Base-by-base conservation (phyloP, 2,329 filamentous ascomycete genomes). In the Penicillium sp. region DNA sequence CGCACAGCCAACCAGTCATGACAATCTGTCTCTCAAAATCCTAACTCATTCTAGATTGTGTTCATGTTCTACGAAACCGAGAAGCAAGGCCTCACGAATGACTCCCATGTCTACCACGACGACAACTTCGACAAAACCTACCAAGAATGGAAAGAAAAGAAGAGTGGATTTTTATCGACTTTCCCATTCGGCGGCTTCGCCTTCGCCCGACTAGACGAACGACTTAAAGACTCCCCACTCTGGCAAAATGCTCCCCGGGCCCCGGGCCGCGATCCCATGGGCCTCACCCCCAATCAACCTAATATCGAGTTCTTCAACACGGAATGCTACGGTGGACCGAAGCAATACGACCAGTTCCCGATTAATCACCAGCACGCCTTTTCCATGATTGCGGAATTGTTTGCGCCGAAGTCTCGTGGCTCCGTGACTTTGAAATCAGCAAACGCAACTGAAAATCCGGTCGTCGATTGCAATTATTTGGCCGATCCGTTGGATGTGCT, bases 151-250 rank as follows among this genome's bases (percentile, higher is more conserved):
- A 80, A 83, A 66, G 79, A 84, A 29, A 77, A 82, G 47, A 85
- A 85, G 62, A 75, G 76, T 2, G 85, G 86, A 1, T 76, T 84
- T 32, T 72, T 87, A 1, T 83, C 85, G 1, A 81, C 78, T 0
- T 86, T 87, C 61, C 85, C 85, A 9, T 88, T 87, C 49, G 85
- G 85, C 39, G 77, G 78, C 10, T 86, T 87, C 53, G 84, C 80
- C 10, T 88, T 79, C 60, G 81, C 84, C 5, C 79, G 85, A n/a
- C 74, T 88, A 0, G 83, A 86, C 55, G 79, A 85, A 8, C 81
- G 84, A 6, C 77, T 88, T 1, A 71, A 77, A 43, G 75, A 84
- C 59, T 80, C 81, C 1, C 73, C 78, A 3, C 61, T 84, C 6
- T 88, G 85, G 85, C 75, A 75, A 2, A 71, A 75, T 4, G 81